Conservation (phyloP, 225 moss, liverwort and hornwort species). For the Asterella californica region DNA sequence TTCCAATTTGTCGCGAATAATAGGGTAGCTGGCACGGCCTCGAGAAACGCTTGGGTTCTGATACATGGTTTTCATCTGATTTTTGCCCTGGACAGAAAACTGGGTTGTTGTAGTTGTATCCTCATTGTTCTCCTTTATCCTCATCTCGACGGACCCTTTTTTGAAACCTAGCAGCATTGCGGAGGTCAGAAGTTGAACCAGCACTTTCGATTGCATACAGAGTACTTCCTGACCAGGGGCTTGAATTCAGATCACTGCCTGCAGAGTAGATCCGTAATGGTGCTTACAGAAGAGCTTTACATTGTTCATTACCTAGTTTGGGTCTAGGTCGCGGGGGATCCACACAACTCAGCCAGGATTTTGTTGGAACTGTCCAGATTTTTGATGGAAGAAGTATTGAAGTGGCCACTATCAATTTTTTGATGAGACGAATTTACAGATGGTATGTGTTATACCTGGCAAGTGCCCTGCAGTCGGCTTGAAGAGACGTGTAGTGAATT, state of each 20-base stretch:
- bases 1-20: constrained; percentile 14
- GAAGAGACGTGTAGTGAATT: not conserved
- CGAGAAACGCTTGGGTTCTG: constrained; percentile 5
- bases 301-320: not conserved
- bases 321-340: constrained; percentile 9
- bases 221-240: constrained; percentile 2
- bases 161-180: not conserved
- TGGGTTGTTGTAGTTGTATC: constrained; percentile 11
- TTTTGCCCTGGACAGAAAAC: constrained; percentile 5
- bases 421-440: not conserved
- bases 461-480: constrained; percentile 3
- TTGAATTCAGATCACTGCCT: not conserved
- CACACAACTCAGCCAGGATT: not conserved
- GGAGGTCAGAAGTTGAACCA: constrained; percentile 9
- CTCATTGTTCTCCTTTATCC: not conserved
- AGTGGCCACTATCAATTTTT: not conserved
- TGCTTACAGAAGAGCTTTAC: not conserved
- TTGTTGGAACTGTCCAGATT: constrained; percentile 9
- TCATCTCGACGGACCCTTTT: constrained; percentile 6
- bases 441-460: constrained; percentile 11
- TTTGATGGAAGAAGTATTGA: constrained; percentile 4
- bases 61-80: not conserved
- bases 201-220: not conserved
- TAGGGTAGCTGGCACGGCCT: constrained; percentile 11
- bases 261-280: constrained; percentile 4